Conservation (phyloP, 2,329 filamentous ascomycete species). For the Cladophialophora yegresii region DNA sequence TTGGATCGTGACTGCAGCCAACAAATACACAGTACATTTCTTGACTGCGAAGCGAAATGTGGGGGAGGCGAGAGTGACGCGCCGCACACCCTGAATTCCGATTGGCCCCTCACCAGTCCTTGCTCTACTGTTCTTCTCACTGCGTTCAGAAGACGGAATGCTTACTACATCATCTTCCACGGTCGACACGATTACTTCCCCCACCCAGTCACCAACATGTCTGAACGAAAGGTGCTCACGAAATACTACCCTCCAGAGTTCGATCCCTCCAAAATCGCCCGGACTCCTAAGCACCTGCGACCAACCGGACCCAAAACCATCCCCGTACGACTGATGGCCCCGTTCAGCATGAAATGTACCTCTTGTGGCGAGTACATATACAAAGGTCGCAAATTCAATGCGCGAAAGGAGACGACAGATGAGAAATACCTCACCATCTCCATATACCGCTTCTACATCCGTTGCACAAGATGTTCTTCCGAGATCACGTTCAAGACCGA, state of each 20-base stretch:
- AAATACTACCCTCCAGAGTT: slow-evolving; percentile 73
- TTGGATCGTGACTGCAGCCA: slow-evolving; percentile 5
- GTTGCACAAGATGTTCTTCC: slow-evolving; percentile 79
- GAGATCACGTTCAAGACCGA: slow-evolving; percentile 95
- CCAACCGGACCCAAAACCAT: slow-evolving; percentile 76
- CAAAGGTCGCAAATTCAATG: slow-evolving; percentile 93
- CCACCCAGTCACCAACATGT: slow-evolving; percentile 60
- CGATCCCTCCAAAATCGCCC: slow-evolving; percentile 77
- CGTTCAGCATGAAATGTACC: slow-evolving; percentile 76
- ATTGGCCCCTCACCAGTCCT: slow-evolving; percentile 11
- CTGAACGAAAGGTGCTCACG: slow-evolving; percentile 77
- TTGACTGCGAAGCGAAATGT: slow-evolving; percentile 10
- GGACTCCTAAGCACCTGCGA: slow-evolving; percentile 59
- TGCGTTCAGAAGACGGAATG: neutral
- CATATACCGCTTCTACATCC: slow-evolving; percentile 87
- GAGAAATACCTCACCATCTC: slow-evolving; percentile 87
- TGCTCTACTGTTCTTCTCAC: neutral
- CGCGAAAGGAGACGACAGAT: slow-evolving; percentile 86
- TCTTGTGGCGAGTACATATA: slow-evolving; percentile 80
- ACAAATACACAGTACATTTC: neutral
- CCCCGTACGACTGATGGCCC: slow-evolving; percentile 86
- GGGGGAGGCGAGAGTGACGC: slow-evolving; percentile 23
- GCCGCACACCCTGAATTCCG: slow-evolving; percentile 1
- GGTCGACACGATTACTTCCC: neutral
- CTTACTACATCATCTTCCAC: neutral